A percentile compares a stretch with the other conserved stretches of the same genome.
Evolutionary conservation across 2,329 filamentous ascomycete genomes (phyloP).

Genomic region (Chalara sp.): DNA sequence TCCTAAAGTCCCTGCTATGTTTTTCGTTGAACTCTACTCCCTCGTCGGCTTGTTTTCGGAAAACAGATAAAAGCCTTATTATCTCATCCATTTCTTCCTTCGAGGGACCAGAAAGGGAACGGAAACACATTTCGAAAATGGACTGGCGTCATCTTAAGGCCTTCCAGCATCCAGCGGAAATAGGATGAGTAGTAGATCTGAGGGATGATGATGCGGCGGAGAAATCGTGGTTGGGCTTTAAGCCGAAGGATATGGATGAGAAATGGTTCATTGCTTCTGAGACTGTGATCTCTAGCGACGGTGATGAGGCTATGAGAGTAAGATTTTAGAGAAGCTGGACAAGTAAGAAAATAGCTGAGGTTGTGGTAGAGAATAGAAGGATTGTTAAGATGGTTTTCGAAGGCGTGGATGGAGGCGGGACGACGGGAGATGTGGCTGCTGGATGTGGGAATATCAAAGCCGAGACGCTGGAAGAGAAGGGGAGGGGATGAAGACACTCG

Average conservation of each 20-base stretch:
- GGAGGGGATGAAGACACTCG: constrained; percentile 4
- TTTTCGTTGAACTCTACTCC: no score
- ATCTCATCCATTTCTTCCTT: no score
- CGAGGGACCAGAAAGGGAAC: no score
- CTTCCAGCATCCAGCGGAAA: no score
- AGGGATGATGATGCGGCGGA: no score
- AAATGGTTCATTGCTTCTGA: constrained; percentile 9
- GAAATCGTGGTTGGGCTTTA: constrained; percentile 1
- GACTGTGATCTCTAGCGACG: background rate
- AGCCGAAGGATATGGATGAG: constrained; percentile 9
- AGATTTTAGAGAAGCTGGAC: constrained; percentile 7
- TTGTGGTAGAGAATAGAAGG: background rate
- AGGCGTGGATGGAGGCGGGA: background rate
- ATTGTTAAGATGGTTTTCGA: constrained; percentile 4
- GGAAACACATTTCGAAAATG: no score
- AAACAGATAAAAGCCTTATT: no score
- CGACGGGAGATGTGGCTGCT: background rate
- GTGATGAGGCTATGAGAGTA: background rate
- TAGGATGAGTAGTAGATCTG: no score
- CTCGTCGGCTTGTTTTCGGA: no score
- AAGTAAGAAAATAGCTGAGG: background rate
- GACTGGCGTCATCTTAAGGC: no score
- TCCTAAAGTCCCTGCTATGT: no score
- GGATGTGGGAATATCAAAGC: constrained; percentile 2
- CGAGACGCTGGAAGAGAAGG: background rate